Conservation (phyloP, 2,329 filamentous ascomycete genomes). For the Aspergillus oerlinghausenensis region DNA sequence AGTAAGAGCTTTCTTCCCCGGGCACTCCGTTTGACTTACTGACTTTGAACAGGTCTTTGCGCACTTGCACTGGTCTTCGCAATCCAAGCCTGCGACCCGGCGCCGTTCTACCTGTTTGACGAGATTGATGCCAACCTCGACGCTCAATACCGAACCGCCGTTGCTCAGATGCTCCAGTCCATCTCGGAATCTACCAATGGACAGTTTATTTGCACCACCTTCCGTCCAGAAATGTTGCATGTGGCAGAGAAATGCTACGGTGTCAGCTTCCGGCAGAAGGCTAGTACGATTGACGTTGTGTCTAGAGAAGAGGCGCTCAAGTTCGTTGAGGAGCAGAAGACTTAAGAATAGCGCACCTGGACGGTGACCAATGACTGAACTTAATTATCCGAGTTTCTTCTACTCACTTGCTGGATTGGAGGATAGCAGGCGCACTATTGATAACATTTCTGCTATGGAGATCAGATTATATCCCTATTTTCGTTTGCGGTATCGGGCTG, state of each 20-base stretch:
- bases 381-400: background rate
- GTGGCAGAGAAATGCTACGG: conserved; percentile 98
- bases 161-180: conserved; percentile 79
- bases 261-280: conserved; percentile 87
- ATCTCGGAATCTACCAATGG: conserved; percentile 59
- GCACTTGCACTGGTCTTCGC: conserved; percentile 97
- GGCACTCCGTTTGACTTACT: conserved; percentile 1
- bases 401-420: conserved; percentile 10
- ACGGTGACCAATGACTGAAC: background rate
- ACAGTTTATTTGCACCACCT: conserved; percentile 98
- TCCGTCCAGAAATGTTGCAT: conserved; percentile 91
- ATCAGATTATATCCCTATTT: background rate
- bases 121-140: conserved; percentile 98
- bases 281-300: conserved; percentile 88
- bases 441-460: conserved; percentile 2
- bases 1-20: conserved; percentile 54
- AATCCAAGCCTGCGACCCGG: conserved; percentile 96
- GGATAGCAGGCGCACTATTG: conserved; percentile 13
- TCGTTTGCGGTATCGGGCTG: background rate
- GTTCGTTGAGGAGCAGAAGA: conserved; percentile 84
- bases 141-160: conserved; percentile 93
- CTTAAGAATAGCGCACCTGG: conserved; percentile 18
- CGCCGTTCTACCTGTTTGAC: conserved; percentile 98
- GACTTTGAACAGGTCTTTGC: conserved; percentile 63
- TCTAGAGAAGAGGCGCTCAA: conserved; percentile 79